phyloP scores from a whole-genome alignment of 2,329 filamentous ascomycete species.

The Trichoderma gracile region DNA sequence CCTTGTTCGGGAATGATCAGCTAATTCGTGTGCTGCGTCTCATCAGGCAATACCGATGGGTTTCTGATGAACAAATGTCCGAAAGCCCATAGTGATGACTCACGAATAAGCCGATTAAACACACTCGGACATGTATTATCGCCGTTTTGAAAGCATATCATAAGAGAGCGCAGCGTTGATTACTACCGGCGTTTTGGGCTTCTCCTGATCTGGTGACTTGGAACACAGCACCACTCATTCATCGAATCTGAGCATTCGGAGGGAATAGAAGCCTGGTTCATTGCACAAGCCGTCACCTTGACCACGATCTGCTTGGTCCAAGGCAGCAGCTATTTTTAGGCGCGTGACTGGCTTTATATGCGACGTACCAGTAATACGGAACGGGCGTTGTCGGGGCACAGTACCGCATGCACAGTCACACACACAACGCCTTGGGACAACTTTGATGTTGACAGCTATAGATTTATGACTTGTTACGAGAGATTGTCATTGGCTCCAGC shows the following conservation, averaged over 20 bases:
- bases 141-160: no score
- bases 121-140: no score
- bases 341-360: conserved; percentile 1
- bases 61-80: not conserved
- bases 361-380: conserved; percentile 15
- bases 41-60: not conserved
- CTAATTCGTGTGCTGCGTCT: not conserved
- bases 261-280: not conserved
- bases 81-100: not conserved
- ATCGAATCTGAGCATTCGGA: not conserved
- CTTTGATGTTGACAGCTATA: conserved; percentile 6
- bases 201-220: not conserved
- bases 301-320: not conserved
- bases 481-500: not conserved
- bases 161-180: no score
- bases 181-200: not conserved
- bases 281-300: not conserved
- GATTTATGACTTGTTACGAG: not conserved
- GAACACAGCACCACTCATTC: not conserved
- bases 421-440: not conserved
- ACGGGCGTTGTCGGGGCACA: conserved; percentile 15
- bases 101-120: no score
- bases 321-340: conserved; percentile 17
- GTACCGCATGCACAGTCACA: conserved; percentile 4
- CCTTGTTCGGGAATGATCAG: not conserved